A percentile compares a stretch with the other conserved stretches of the same genome.
These are phyloP conservation scores for Mariannaea sp. DNA, from an alignment of 2,329 filamentous ascomycete species.

Conservation along the genomic window DNA sequence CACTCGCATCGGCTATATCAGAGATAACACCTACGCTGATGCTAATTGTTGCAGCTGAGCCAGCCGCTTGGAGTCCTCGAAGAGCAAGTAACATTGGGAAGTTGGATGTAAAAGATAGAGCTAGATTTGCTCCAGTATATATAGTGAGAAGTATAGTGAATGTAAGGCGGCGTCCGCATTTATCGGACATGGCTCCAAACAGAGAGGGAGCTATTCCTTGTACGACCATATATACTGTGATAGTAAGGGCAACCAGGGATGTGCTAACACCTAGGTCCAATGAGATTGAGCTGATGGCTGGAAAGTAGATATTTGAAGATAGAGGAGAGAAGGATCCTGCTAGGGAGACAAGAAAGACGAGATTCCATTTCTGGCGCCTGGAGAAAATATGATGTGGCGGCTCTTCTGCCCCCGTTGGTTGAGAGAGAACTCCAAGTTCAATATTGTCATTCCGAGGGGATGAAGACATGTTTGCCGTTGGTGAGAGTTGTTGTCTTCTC, in stretches of 20 bases:
- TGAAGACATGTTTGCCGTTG: too few relatives aligned
- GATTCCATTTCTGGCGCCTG: slow-evolving; percentile 44
- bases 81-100: slow-evolving; percentile 52
- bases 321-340: slow-evolving; percentile 59
- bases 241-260: slow-evolving; percentile 44
- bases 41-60: slow-evolving; percentile 53
- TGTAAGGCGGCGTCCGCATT: slow-evolving; percentile 50
- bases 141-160: slow-evolving; percentile 52
- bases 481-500: too few relatives aligned
- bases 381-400: slow-evolving; percentile 12
- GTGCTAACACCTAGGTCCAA: slow-evolving; percentile 40
- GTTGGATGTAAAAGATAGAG: slow-evolving; percentile 49
- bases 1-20: slow-evolving; percentile 35
- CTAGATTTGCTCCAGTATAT: slow-evolving; percentile 53
- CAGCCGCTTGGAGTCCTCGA: slow-evolving; percentile 52
- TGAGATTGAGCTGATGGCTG: slow-evolving; percentile 47
- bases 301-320: slow-evolving; percentile 57
- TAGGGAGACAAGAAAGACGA: slow-evolving; percentile 54
- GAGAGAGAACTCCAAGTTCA: too few relatives aligned
- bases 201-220: slow-evolving; percentile 56
- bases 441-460: too few relatives aligned
- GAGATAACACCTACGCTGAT: slow-evolving; percentile 46
- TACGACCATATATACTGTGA: slow-evolving; percentile 55
- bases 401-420: neutral
- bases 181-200: slow-evolving; percentile 56